Conservation (phyloP, 148 eudicot genomes). For the Nepenthes gracilis region DNA sequence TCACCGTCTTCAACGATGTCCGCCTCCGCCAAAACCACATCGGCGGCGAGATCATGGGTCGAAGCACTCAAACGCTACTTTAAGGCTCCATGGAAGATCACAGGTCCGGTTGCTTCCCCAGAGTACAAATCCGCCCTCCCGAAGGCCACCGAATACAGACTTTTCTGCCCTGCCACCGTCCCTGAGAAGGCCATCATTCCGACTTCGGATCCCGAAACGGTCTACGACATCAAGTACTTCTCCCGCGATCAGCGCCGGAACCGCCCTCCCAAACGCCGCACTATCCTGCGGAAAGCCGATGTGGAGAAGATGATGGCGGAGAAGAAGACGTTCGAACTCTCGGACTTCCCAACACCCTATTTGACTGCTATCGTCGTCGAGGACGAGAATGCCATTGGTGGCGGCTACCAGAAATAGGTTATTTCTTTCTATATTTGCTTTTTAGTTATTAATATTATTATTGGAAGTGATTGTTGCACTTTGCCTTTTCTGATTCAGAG, state of each 20-base stretch:
- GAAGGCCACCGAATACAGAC: conserved; percentile 68
- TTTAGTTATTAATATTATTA: neutral
- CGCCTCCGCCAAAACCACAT: neutral
- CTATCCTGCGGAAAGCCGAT: conserved; percentile 59
- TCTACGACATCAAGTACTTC: conserved; percentile 80
- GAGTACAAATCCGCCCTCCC: conserved; percentile 64
- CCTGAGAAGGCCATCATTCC: conserved; percentile 57
- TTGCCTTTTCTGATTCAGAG: no score
- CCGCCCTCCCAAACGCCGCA: conserved; percentile 59
- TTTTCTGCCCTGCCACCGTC: conserved; percentile 75
- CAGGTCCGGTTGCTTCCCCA: conserved; percentile 66
- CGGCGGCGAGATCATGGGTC: conserved; percentile 37
- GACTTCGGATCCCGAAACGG: conserved; percentile 60
- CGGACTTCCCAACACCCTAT: neutral
- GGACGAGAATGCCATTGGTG: neutral
- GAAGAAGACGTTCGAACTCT: conserved; percentile 12
- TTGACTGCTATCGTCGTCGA: neutral
- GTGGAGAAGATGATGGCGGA: conserved; percentile 58
- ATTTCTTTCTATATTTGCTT: neutral
- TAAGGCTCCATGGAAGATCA: conserved; percentile 76
- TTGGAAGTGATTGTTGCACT: no score
- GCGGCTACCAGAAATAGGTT: neutral
- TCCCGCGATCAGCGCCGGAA: conserved; percentile 83
- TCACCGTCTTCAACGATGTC: neutral
- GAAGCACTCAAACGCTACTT: conserved; percentile 41